Base-by-base conservation (phyloP, 116 monocot species). In the Trichopus zeylanicus region DNA sequence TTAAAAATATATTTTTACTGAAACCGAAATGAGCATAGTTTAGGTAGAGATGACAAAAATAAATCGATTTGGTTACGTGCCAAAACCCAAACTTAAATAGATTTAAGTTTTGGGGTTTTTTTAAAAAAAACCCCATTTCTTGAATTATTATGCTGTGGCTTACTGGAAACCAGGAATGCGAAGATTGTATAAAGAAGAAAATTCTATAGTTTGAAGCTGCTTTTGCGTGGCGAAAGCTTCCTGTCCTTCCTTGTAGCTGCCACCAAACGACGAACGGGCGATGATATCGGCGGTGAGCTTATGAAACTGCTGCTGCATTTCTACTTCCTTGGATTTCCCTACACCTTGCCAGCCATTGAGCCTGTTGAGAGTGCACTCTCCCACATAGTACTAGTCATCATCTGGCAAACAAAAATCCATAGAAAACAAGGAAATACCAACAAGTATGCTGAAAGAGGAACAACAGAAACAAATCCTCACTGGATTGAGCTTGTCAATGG, bases 401-500 rank as follows among this genome's bases (percentile, higher is more conserved):
- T 48, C 83, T 76, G 47, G 29, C 33, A 67, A 47, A 47, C 1
- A 10, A 55, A 1, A 29, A 15, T 11, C 3, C 32, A 57, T 19
- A 11, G 10, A 32, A 33, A 57, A 30, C 31, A 0, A 33, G 1
- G n/a, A n/a, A n/a, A 56, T 28, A 13, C 32, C 16, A 56, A 3
- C 0, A 4, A 30, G 0, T 21, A 2, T n/a, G n/a, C n/a, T 10
- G 2, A 2, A 42, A 59, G 26, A 42, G 22, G 6, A 16, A 24
- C 15, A 48, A n/a, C 48, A 28, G 15, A 28, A 18, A 11, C 30
- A 20, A 25, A 13, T 7, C 24, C 19, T 20, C 5, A 10, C 67
- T 31, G 81, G 81, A 75, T 86, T 81, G 62, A 87, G 72, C 63
- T 82, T 87, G 53, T 82, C 82, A 49, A 70, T 79, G 35, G 64